Percentiles rank a stretch among this genome's conserved stretches.
Evolutionary conservation across 2,329 filamentous ascomycete genomes (phyloP).

Genomic region (Dendrostoma leiphaemia): DNA sequence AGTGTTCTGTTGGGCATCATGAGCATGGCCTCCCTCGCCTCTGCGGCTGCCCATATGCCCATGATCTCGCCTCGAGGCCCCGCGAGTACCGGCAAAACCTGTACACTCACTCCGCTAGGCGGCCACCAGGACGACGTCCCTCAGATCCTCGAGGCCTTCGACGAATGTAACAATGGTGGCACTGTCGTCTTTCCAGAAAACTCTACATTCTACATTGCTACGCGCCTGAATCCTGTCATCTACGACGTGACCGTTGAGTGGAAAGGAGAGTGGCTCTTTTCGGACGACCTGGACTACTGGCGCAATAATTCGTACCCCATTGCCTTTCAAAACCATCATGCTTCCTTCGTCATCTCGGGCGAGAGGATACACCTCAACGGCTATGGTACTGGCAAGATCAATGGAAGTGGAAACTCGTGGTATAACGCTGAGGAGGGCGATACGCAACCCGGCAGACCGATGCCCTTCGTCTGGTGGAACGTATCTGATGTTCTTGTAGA

Average conservation of each 20-base stretch:
- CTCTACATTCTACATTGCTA: constrained; percentile 49
- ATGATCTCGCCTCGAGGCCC: constrained; percentile 14
- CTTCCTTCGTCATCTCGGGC: constrained; percentile 50
- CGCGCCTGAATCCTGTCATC: constrained; percentile 46
- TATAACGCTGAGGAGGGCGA: constrained; percentile 45
- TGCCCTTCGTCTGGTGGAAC: constrained; percentile 60
- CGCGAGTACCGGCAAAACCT: constrained; percentile 20
- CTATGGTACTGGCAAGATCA: constrained; percentile 49
- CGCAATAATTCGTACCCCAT: constrained; percentile 51
- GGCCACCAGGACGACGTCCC: constrained; percentile 24
- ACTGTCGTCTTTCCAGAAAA: constrained; percentile 49
- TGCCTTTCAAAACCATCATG: constrained; percentile 54
- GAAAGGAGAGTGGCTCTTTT: constrained; percentile 51
- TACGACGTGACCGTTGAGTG: constrained; percentile 51
- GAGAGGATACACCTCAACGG: constrained; percentile 50
- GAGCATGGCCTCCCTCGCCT: constrained; percentile 4
- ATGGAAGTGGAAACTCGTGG: constrained; percentile 54
- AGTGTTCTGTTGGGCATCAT: constrained; percentile 3
- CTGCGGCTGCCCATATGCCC: neutral
- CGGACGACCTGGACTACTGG: constrained; percentile 52
- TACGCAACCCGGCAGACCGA: constrained; percentile 50
- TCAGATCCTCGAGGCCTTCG: constrained; percentile 26
- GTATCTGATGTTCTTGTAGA: constrained; percentile 51
- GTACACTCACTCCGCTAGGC: constrained; percentile 22
- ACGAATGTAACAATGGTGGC: constrained; percentile 25